Percentiles rank a stretch among this genome's conserved stretches.
phyloP scores from a whole-genome alignment of 257 asterid species.

The Asclepias syriaca region DNA sequence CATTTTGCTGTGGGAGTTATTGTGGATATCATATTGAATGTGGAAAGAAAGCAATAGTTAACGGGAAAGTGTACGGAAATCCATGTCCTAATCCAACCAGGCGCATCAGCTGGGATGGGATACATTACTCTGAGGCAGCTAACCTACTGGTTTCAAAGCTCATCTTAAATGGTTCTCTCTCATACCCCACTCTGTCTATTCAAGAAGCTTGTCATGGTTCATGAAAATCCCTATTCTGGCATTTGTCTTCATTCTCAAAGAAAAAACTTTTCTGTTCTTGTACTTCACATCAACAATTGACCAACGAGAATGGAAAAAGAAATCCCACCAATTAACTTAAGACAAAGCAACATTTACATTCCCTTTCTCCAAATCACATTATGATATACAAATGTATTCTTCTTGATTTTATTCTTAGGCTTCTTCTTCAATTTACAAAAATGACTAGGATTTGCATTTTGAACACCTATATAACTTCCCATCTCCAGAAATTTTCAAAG shows the following conservation, averaged over 20 bases:
- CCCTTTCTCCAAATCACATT: not conserved
- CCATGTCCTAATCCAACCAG: slow-evolving; percentile 21
- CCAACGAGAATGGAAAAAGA: slow-evolving; percentile 43
- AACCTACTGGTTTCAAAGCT: slow-evolving; percentile 17
- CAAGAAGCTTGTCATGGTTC: slow-evolving; percentile 9
- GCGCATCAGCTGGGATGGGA: slow-evolving; percentile 31
- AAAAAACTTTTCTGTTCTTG: slow-evolving; percentile 2
- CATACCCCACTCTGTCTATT: slow-evolving; percentile 17
- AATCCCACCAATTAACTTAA: slow-evolving; percentile 36
- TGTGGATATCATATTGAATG: slow-evolving; percentile 10
- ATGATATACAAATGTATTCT: slow-evolving; percentile 13
- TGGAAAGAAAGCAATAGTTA: slow-evolving; percentile 9
- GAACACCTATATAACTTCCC: not conserved
- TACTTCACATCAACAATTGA: not conserved
- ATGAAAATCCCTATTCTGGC: not conserved
- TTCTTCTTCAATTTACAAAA: slow-evolving; percentile 9
- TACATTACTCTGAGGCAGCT: slow-evolving; percentile 32
- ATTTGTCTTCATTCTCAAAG: not conserved
- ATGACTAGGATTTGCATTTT: slow-evolving; percentile 3
- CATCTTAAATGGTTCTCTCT: slow-evolving; percentile 15
- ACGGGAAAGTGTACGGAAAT: slow-evolving; percentile 29
- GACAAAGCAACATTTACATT: slow-evolving; percentile 18
- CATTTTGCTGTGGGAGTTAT: slow-evolving; percentile 24
- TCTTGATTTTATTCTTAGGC: slow-evolving; percentile 5
- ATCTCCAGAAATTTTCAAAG: not conserved